Evolutionary conservation across 805 yeast genomes (phyloP), one percentile per base, ranked within the genome.

Genomic region (Candida corydali): DNA sequence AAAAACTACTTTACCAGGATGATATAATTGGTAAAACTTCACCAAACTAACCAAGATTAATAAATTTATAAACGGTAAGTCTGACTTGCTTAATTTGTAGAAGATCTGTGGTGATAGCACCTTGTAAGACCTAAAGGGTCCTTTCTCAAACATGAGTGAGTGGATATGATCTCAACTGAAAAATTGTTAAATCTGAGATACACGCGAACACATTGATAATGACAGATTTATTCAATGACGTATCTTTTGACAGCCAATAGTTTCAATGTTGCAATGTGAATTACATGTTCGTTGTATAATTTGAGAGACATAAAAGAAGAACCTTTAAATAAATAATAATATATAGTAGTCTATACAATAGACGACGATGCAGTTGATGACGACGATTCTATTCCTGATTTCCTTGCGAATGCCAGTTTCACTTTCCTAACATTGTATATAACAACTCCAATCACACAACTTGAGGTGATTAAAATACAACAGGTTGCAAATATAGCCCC

Each of bases 401-500:
- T 23, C 12, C 9, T 27, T 9, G 5, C 26, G 19, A 27, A 35
- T 30, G 34, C 27, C 5, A 11, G 12, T 30, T 17, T 30, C 3
- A 41, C 3, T 24, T 29, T 37, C 12, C 37, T 41, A 5, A 25
- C 8, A 16, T 25, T 26, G 12, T 31, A 30, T 28, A 54, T 55
- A 8, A 52, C 26, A 5, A 51, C 52, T 0, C 70, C 72, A 17
- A 46, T 5, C 8, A 57, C 41, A 39, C 72, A 65, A 6, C 62
- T 59, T 12, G 54, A 36, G 8, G 66, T 58, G 8, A 78, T 61
- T 0, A 72, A 11, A 8, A 81, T 60, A 33, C 80, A 71, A 2
- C 69, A 51, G 10, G 65, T 67, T 0, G 80, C 79, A 50, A 82
- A 84, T 3, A 85, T 70, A 5, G 80, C 67, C 10, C 82, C 75